Evolutionary conservation across 1,284 basidiomycete species (phyloP), one percentile per base, ranked within the genome.

Genomic region (Boletus austroedulis): DNA sequence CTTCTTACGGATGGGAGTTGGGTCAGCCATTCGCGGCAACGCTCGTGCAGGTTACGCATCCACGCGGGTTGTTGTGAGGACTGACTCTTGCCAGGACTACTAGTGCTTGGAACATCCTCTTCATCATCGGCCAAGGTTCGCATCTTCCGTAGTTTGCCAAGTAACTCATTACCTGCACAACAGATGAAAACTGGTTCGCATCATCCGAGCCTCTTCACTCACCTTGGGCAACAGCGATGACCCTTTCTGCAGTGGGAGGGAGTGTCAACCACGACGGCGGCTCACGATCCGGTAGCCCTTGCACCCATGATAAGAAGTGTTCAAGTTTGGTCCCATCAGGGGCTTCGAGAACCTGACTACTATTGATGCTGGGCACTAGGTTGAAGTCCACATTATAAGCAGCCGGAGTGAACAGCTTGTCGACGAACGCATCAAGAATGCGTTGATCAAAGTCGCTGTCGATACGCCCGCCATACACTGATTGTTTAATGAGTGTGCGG

Each of bases 401-500:
- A 23, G 80, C 74, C 2, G 92, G 82, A 0, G 89, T 93, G 78
- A 98, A 97, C 56, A 97, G 79, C 15, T 81, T 82, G 66, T 96
- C 92, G 28, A 97, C 94, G 67, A 98, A 97, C 17, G 92, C 86
- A 69, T 97, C 92, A 31, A 98, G 80, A 55, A 96, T 88, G 61
- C 83, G 81, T 70, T 96, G 95, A 70, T 98, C 95, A 68, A 93
- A 95, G 73, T 95, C 92, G 61, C 92, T 95, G 76, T 97, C 95
- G 55, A 96, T 80, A 61, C 94, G 81, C 19, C 95, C 95, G 60
- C 95, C 95, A 66, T 98, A 97, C 21, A 98, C 91, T 2, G 94
- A 94, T 72, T 97, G 92, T 71, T 95, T 97, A 77, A 98, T 83
- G 53, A 98, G 82, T 0, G 89, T 91, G 40, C 93, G 82, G 23